Percentiles rank a stretch among this genome's conserved stretches.
Evolutionary conservation across 164 flowering plant genomes (phyloP).

Genomic region (Kalanchoe fedtschenkoi): DNA sequence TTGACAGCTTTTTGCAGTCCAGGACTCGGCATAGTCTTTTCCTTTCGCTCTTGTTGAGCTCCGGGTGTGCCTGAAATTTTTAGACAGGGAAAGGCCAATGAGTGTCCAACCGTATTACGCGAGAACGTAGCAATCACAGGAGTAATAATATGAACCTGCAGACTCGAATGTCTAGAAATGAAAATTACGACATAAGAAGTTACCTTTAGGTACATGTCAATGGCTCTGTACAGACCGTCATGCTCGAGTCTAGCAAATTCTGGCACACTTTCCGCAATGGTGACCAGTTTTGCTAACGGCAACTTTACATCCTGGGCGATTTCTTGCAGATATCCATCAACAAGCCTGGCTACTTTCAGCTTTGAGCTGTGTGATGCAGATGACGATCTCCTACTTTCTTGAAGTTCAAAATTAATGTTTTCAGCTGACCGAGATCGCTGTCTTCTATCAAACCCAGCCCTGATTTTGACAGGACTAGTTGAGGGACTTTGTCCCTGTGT

Average conservation of each 20-base stretch:
- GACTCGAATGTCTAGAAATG: no score
- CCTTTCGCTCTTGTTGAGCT: slow-evolving; percentile 75
- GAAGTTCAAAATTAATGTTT: slow-evolving; percentile 56
- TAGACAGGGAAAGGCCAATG: background rate
- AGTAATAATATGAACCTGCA: no score
- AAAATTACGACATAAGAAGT: background rate
- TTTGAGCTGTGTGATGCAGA: slow-evolving; percentile 83
- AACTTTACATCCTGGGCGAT: slow-evolving; percentile 61
- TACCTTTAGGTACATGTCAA: slow-evolving; percentile 94
- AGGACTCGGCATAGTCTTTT: slow-evolving; percentile 68
- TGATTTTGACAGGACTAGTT: slow-evolving; percentile 55
- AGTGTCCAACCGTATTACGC: background rate
- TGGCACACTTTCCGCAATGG: slow-evolving; percentile 69
- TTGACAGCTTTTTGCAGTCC: slow-evolving; percentile 90
- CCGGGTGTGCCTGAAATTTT: slow-evolving; percentile 60
- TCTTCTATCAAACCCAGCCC: slow-evolving; percentile 40
- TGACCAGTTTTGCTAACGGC: slow-evolving; percentile 59
- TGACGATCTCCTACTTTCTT: slow-evolving; percentile 74
- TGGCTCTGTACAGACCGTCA: slow-evolving; percentile 87
- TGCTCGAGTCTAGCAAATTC: slow-evolving; percentile 82
- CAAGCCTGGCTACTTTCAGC: slow-evolving; percentile 79
- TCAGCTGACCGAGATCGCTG: slow-evolving; percentile 75
- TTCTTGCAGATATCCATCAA: slow-evolving; percentile 77
- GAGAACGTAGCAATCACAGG: background rate
- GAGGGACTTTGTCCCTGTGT: slow-evolving; percentile 83